Conservation (phyloP, 345 rosid genomes). For the Rubroshorea leprosula region DNA sequence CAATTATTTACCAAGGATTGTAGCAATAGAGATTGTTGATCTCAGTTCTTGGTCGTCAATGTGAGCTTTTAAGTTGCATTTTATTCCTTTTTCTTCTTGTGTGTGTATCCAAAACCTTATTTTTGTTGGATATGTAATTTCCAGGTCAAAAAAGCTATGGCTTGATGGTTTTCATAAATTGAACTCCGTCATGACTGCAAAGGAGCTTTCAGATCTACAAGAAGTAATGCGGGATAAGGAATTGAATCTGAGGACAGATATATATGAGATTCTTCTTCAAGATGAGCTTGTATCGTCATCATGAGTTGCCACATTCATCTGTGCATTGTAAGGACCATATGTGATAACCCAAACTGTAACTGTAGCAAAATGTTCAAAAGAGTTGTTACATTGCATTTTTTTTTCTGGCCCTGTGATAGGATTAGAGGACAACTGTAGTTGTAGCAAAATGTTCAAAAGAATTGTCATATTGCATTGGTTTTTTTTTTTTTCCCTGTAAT, state of each 20-base stretch:
- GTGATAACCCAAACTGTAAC: neutral
- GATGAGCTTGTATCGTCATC: conserved; percentile 35
- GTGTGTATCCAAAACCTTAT: neutral
- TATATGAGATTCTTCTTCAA: conserved; percentile 87
- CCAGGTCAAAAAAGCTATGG: conserved; percentile 89
- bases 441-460: too few species aligned
- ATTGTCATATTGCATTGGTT: too few species aligned
- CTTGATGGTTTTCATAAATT: conserved; percentile 81
- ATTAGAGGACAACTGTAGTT: too few species aligned
- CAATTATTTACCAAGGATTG: too few species aligned
- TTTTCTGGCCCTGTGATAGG: too few species aligned
- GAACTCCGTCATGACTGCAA: conserved; percentile 51
- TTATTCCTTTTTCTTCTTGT: neutral
- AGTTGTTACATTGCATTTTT: too few species aligned
- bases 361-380: too few species aligned
- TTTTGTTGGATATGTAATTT: conserved; percentile 3
- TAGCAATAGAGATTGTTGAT: too few species aligned
- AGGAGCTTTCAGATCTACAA: conserved; percentile 88
- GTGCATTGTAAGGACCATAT: too few species aligned
- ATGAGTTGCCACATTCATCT: neutral
- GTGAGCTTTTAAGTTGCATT: too few species aligned
- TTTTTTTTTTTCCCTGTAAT: too few species aligned
- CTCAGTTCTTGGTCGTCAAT: too few species aligned
- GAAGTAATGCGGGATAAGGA: conserved; percentile 98
- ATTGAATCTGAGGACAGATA: conserved; percentile 84